Base-by-base conservation (phyloP, 2,329 filamentous ascomycete species). In the Penicillium verrucosum region DNA sequence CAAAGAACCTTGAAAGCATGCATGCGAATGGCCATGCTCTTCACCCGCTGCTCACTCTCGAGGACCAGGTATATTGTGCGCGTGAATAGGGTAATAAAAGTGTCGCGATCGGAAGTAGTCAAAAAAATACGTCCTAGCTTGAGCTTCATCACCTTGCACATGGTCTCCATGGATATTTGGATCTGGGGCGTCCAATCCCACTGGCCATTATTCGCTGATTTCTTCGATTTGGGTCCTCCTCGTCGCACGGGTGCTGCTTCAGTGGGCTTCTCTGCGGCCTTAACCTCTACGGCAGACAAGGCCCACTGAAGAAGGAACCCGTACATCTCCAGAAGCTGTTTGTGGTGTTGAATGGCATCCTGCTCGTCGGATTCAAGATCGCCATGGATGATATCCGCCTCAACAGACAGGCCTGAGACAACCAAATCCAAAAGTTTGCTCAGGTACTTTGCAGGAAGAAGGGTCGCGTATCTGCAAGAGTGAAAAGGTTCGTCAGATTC, bases 1-100 rank as follows among this genome's bases (percentile, higher is more conserved):
- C 94, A 99, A 8, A 99, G 80, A 21, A 97, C 92, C 74, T 96
- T 96, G 81, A 97, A 99, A 56, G 89, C 90, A 76, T 97, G 92
- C 90, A 97, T 97, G 46, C 92, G 86, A 60, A 97, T 93, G 5
- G 89, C 81, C 27, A 87, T 94, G 67, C 84, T 89, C 80, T 97
- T 99, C 62, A 92, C 89, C 59, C 94, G 85, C 70, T 92, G 88
- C 74, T 99, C 94, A 73, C 89, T 97, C 77, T 99, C 94, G 41
- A 99, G 81, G 25, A 99, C 84, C 75, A 97, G 85, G 74, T 97
- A 99, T 11, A 96, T 89, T 1, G 94, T 92, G 38, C 94, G 84
- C 0, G 94, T 97, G 65, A 99, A 89, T 0, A 99, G 81, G 52
- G 89, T 87, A 59, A 99, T 89, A 67, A 99, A 97, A 0, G 92